Base-by-base conservation (phyloP, 371 early-diverging fungal genomes). In the Circinella minor region DNA sequence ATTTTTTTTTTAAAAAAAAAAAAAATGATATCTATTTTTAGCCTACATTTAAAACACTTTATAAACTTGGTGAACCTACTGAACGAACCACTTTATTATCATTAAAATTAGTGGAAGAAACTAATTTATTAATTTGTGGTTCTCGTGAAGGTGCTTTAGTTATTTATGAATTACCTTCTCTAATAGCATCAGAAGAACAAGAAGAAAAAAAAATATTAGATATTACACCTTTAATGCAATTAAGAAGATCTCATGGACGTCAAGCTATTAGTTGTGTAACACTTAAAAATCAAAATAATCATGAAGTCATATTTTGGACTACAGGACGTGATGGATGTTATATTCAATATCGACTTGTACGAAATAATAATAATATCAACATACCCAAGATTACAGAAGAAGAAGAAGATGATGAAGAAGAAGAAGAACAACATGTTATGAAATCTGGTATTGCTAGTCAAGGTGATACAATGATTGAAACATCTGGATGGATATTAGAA, bases 291-390 rank as follows among this genome's bases (percentile, higher is more conserved):
- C 36, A 80, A 8, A 76, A 75, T n/a, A 71, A 68, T 9, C 74
- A 77, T 7, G 76, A 77, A 18, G 66, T 91, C 36, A 73, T 70
- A 1, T 86, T 92, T 27, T 90, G 84, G 73, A 86, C 91, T 3
- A 86, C 90, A 6, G 93, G 93, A 5, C 83, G 93, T 9, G 93
- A 92, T 77, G 93, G 93, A 1, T 81, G 83, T 38, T 91, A 83
- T 78, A 83, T 83, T 27, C 83, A 88, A 46, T 89, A 89, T 65
- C 79, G 89, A n/a, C 77, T 90, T n/a, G 77, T 74, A 20, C 49
- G 27, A 43, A 36, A 68, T 0, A 27, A 17, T 17, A 36, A 20
- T 4, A 9, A 27, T 14, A 13, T 20, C n/a, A 55, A 17, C 11
- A 27, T 27, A 27, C 27, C 27, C 27, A 27, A 27, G 27, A 27